A percentile compares a stretch with the other conserved stretches of the same genome.
Conservation (phyloP, 208 protist species). For the Acanthamoeba healyi region DNA sequence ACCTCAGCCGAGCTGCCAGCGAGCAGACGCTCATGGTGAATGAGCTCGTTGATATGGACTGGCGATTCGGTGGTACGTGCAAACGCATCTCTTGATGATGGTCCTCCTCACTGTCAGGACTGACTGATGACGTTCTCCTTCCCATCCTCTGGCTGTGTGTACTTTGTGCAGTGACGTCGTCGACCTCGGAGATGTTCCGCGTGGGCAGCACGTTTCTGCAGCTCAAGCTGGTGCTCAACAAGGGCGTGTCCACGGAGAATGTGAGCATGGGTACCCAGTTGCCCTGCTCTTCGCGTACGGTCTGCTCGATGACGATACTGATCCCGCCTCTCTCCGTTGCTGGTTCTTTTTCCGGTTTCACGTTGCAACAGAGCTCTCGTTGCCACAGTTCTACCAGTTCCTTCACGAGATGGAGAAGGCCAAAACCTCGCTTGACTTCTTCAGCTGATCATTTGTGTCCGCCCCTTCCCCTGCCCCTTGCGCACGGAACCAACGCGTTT, state of each 20-base stretch:
- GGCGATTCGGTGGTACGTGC: slow-evolving; percentile 87
- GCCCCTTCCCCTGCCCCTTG: no score
- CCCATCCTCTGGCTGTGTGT: not conserved
- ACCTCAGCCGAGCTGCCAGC: slow-evolving; percentile 79
- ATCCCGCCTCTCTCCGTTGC: not conserved
- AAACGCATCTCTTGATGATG: slow-evolving; percentile 38
- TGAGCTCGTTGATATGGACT: slow-evolving; percentile 89
- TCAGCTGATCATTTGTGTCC: slow-evolving; percentile 26
- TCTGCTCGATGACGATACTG: not conserved
- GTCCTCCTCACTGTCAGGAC: no score
- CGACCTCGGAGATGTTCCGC: slow-evolving; percentile 66
- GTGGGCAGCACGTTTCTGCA: slow-evolving; percentile 87
- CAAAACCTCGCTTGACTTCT: slow-evolving; percentile 87
- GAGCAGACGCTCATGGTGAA: slow-evolving; percentile 86
- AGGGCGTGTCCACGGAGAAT: slow-evolving; percentile 80
- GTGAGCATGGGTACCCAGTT: slow-evolving; percentile 87
- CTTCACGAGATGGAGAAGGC: slow-evolving; percentile 89
- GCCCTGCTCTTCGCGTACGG: not conserved
- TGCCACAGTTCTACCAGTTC: slow-evolving; percentile 89
- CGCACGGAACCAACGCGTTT: no score
- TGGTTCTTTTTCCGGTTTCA: no score
- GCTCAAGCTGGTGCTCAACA: slow-evolving; percentile 86
- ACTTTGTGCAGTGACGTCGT: slow-evolving; percentile 76
- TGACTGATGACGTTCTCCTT: no score
- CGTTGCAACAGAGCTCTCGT: slow-evolving; percentile 86